phyloP scores from a whole-genome alignment of 306 rosid genomes.

The Trifolium repens region DNA sequence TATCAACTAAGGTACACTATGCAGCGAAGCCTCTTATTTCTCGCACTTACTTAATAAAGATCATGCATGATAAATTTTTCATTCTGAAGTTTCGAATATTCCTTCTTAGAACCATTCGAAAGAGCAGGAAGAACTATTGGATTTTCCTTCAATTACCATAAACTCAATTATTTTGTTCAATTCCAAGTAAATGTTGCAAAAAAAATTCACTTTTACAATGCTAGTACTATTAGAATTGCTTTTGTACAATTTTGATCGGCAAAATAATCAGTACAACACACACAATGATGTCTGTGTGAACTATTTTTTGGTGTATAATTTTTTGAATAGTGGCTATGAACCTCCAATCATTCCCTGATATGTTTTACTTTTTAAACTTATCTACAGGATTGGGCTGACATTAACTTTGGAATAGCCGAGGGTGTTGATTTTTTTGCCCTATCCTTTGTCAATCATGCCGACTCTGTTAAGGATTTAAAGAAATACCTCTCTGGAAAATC shows the following conservation, averaged over 20 bases:
- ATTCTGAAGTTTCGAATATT: no score
- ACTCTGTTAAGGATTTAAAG: slow-evolving; percentile 66
- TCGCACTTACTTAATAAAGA: slow-evolving; percentile 9
- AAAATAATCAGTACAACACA: neutral
- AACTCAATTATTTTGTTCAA: no score
- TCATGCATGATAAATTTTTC: neutral
- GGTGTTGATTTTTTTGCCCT: slow-evolving; percentile 78
- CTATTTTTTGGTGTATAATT: neutral
- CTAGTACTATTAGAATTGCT: neutral
- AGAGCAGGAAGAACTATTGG: neutral
- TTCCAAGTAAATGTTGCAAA: neutral
- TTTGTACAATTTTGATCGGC: slow-evolving; percentile 1
- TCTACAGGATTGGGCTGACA: slow-evolving; percentile 86
- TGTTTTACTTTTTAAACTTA: slow-evolving; percentile 19
- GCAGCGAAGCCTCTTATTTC: neutral
- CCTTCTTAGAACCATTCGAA: neutral
- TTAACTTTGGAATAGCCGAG: slow-evolving; percentile 78
- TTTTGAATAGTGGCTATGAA: slow-evolving; percentile 1
- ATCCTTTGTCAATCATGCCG: slow-evolving; percentile 78
- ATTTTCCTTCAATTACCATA: neutral
- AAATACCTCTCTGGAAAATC: slow-evolving; percentile 69
- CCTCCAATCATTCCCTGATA: neutral
- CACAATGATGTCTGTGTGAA: neutral
- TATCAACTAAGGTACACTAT: slow-evolving; percentile 68
- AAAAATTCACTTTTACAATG: neutral